Conservation (phyloP, 1,284 basidiomycete species). For the Apiotrichum veenhuisii region DNA sequence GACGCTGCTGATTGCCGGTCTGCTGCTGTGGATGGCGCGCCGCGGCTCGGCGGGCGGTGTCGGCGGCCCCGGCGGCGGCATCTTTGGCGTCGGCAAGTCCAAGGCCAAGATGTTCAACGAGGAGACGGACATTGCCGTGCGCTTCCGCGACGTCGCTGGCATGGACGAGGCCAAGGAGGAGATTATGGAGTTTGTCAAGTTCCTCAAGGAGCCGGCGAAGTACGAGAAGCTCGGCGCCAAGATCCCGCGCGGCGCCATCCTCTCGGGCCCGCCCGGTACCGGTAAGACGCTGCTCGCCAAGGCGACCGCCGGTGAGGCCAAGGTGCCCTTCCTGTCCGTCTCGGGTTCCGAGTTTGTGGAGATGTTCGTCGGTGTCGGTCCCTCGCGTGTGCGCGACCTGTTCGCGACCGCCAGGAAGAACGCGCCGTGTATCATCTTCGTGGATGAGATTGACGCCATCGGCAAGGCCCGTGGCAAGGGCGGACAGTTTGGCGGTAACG, state of each 20-base stretch:
- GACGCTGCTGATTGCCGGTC: constrained; percentile 82
- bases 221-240: constrained; percentile 97
- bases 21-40: constrained; percentile 85
- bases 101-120: constrained; percentile 95
- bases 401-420: constrained; percentile 97
- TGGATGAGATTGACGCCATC: constrained; percentile 98
- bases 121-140: constrained; percentile 88
- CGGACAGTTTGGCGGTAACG: constrained; percentile 87
- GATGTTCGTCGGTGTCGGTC: constrained; percentile 99
- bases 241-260: constrained; percentile 95
- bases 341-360: constrained; percentile 99
- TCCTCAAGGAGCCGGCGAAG: constrained; percentile 90
- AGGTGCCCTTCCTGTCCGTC: constrained; percentile 95
- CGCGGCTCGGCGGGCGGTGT: constrained; percentile 62
- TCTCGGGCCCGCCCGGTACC: constrained; percentile 96
- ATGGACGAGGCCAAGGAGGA: constrained; percentile 99
- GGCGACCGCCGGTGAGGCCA: constrained; percentile 96
- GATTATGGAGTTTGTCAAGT: constrained; percentile 99
- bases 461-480: constrained; percentile 91
- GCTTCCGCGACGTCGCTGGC: constrained; percentile 94
- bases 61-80: constrained; percentile 65
- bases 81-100: constrained; percentile 97
- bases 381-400: constrained; percentile 92
- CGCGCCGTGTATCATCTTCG: constrained; percentile 96
- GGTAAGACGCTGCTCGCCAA: constrained; percentile 98